Base-by-base conservation (phyloP, 352 stramenopile genomes). In the Phytophthora colocasiae region DNA sequence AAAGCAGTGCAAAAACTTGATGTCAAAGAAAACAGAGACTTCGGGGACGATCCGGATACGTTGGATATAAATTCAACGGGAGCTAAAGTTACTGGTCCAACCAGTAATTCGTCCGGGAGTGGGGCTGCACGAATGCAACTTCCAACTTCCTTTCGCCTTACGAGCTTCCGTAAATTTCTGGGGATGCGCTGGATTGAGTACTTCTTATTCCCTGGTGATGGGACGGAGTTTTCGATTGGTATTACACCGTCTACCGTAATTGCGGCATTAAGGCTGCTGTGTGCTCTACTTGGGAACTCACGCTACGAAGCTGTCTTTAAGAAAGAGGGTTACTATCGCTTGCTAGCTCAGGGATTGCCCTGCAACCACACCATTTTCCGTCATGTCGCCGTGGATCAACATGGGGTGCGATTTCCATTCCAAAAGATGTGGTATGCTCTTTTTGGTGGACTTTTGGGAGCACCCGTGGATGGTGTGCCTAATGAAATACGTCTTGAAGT, bases 1-100 rank as follows among this genome's bases (percentile, higher is more conserved):
- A 91, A 90, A 50, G 85, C 82, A 1, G 82, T 91, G 5, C 81
- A 90, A 53, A 93, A 93, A 27, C 74, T 86, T 29, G 85, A 93
- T 48, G 29, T 91, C 27, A 93, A 93, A 60, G 79, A 88, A 61
- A 80, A 52, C 41, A 87, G 81, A 43, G 77, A 90, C 17, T 50
- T 70, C 43, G 71, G 78, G 32, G 73, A 89, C 26, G 45, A 69
- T 1, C 65, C 22, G 24, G 50, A 71, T 22, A 32, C 17, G 11
- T 36, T 51, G n/a, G 67, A 62, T 48, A 40, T 29, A 5, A 31
- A 14, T 44, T 32, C 32, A 36, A 50, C 34, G 1, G 43, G 46
- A 24, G 38, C 40, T 3, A 66, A 56, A 47, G 5, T 24, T 15
- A 11, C 36, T 63, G n/a, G 9, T 38, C 15, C 46, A 14, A 10